Base-by-base conservation (phyloP, 1,139 yeast species). In the Suhomyces atakaporum region DNA sequence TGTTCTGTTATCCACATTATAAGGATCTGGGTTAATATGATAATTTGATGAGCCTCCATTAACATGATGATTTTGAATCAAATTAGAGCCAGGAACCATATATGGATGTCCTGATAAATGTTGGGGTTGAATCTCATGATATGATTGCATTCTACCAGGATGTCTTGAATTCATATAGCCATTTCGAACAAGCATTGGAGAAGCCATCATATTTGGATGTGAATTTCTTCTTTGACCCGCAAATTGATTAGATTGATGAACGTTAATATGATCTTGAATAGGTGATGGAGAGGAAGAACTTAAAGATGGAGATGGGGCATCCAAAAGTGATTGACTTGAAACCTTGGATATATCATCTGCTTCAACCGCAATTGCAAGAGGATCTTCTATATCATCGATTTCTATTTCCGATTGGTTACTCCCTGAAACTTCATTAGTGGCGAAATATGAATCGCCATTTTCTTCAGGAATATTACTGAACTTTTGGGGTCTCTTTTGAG, bases 1-100 rank as follows among this genome's bases (percentile, higher is more conserved):
- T 1, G 76, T 64, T 39, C 77, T 54, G 44, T 71, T 71, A 13
- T 73, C 73, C 11, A 54, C 42, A 26, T 50, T 54, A 33, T 41
- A 45, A 1, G 51, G 44, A 14, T 50, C 56, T 7, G 35, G 40
- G 31, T 29, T 43, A 22, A 35, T 35, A 25, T 27, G 46, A 20
- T 36, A 39, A 26, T 25, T 28, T 11, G 34, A 23, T 6, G 31
- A 18, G 16, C 16, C 29, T 7, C 23, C 23, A 16, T 23, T 32
- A n/a, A 23, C 18, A 2, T 15, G 27, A 16, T 32, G 33, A 2
- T 25, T 28, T 18, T 27, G 39, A 8, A 35, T 19, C 28, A 33
- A 19, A 15, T 19, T 24, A 7, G 28, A 4, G 12, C 26, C 25
- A 10, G 31, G 38, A 8, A 34, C 14, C 35, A 38, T 20, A 21